A percentile compares a stretch with the other conserved stretches of the same genome.
Conservation (phyloP, 2,329 filamentous ascomycete genomes). For the Colletotrichum sp. region DNA sequence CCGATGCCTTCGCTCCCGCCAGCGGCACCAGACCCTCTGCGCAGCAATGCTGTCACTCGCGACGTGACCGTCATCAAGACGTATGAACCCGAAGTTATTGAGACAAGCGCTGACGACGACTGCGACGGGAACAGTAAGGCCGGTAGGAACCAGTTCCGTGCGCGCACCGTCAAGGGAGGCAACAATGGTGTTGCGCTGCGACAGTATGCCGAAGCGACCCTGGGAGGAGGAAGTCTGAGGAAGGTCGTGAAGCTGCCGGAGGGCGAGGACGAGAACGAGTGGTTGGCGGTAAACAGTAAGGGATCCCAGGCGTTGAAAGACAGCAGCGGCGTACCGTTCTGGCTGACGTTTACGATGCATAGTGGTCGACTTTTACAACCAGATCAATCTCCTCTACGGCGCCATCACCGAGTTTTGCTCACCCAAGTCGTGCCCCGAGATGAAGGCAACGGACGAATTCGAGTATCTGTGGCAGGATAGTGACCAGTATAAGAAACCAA, state of each 20-base stretch:
- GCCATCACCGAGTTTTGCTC: slow-evolving; percentile 99
- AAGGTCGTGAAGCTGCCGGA: slow-evolving; percentile 98
- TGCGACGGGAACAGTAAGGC: slow-evolving; percentile 67
- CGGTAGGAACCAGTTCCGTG: slow-evolving; percentile 83
- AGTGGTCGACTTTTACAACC: slow-evolving; percentile 99
- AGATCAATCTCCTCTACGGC: slow-evolving; percentile 98
- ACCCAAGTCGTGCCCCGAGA: slow-evolving; percentile 94
- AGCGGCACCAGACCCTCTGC: slow-evolving; percentile 19
- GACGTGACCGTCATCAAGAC: slow-evolving; percentile 24
- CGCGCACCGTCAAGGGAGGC: slow-evolving; percentile 84
- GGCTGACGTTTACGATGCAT: slow-evolving; percentile 29
- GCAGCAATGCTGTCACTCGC: slow-evolving; percentile 10
- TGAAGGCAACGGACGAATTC: slow-evolving; percentile 99
- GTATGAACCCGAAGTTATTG: slow-evolving; percentile 15
- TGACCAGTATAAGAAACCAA: slow-evolving; percentile 92
- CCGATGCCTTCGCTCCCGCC: slow-evolving; percentile 3
- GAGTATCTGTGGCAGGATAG: slow-evolving; percentile 99
- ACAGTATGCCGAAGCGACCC: slow-evolving; percentile 96
- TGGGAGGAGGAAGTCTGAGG: slow-evolving; percentile 91
- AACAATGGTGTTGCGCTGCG: slow-evolving; percentile 85
- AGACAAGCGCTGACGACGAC: slow-evolving; percentile 32
- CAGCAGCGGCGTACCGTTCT: neutral
- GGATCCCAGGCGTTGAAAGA: neutral
- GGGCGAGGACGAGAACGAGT: slow-evolving; percentile 97
- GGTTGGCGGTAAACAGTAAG: slow-evolving; percentile 95